phyloP scores from a whole-genome alignment of 495 filamentous ascomycete genomes.

The Pseudotulostoma volvatum region DNA sequence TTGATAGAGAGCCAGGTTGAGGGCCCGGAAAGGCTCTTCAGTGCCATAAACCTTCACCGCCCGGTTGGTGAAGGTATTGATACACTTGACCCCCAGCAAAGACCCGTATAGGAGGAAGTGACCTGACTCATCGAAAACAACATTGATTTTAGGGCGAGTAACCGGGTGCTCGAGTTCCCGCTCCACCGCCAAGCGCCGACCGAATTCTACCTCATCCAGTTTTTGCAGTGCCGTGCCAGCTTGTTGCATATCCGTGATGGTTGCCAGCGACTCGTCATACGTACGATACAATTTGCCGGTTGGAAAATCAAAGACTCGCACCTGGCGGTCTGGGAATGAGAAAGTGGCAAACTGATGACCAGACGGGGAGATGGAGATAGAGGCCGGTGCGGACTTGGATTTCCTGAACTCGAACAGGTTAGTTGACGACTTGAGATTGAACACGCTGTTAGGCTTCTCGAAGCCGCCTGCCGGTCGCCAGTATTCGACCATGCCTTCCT shows the following conservation, averaged over 20 bases:
- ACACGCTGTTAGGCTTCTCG: conserved; percentile 85
- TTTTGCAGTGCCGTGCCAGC: conserved; percentile 64
- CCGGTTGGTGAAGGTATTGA: conserved; percentile 88
- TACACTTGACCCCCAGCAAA: conserved; percentile 74
- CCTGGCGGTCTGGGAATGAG: conserved; percentile 83
- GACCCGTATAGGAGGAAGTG: conserved; percentile 92
- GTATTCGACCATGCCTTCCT: conserved; percentile 92
- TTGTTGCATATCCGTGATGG: conserved; percentile 85
- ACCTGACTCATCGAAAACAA: conserved; percentile 90
- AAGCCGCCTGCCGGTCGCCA: conserved; percentile 67
- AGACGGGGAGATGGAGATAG: conserved; percentile 74
- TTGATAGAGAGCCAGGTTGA: conserved; percentile 84
- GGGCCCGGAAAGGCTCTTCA: conserved; percentile 71
- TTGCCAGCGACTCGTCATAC: conserved; percentile 83
- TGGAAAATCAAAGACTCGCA: conserved; percentile 84
- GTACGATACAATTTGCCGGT: conserved; percentile 76
- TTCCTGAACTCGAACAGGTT: conserved; percentile 96
- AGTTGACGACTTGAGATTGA: conserved; percentile 78
- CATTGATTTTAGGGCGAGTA: conserved; percentile 57
- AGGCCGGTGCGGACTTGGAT: conserved; percentile 68
- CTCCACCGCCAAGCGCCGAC: conserved; percentile 73
- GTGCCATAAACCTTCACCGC: conserved; percentile 75
- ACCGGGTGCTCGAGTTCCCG: conserved; percentile 60
- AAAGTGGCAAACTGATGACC: conserved; percentile 74
- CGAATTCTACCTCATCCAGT: conserved; percentile 82